These are phyloP conservation scores for Irpex lacteus DNA, from an alignment of 1,284 basidiomycete species.

Conservation along the genomic window DNA sequence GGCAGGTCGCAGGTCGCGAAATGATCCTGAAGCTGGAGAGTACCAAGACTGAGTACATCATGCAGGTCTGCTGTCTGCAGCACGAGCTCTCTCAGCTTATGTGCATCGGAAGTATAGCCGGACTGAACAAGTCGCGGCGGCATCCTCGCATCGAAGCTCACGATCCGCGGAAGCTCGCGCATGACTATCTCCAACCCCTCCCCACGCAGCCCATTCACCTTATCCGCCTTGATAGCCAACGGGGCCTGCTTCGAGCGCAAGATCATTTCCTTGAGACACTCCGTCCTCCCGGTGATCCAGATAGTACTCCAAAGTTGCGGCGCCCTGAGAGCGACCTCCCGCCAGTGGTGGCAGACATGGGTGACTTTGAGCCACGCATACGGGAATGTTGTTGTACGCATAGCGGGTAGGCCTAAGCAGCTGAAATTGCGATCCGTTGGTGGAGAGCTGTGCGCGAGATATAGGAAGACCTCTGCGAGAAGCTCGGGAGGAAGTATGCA, in stretches of 20 bases:
- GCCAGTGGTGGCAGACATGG: slow-evolving; percentile 13
- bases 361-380: slow-evolving; percentile 6
- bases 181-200: not conserved
- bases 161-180: not conserved
- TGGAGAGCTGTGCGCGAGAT: not conserved
- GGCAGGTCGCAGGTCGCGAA: not conserved
- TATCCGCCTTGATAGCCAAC: not conserved
- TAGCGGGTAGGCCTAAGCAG: not conserved
- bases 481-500: not conserved
- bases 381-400: not conserved
- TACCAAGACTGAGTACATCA: not conserved
- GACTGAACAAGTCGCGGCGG: not conserved
- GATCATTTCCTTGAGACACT: slow-evolving; percentile 3
- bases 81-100: not conserved
- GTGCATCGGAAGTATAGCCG: not conserved
- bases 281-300: not conserved
- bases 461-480: not conserved
- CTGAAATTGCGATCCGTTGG: not conserved
- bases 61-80: not conserved
- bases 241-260: slow-evolving; percentile 5
- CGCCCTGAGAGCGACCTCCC: slow-evolving; percentile 6
- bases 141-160: not conserved
- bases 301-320: slow-evolving; percentile 11
- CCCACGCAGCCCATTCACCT: not conserved
- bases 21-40: not conserved